Percentiles rank a stretch among this genome's conserved stretches.
phyloP scores from a whole-genome alignment of 1,139 yeast species.

The Diutina neorugosa region DNA sequence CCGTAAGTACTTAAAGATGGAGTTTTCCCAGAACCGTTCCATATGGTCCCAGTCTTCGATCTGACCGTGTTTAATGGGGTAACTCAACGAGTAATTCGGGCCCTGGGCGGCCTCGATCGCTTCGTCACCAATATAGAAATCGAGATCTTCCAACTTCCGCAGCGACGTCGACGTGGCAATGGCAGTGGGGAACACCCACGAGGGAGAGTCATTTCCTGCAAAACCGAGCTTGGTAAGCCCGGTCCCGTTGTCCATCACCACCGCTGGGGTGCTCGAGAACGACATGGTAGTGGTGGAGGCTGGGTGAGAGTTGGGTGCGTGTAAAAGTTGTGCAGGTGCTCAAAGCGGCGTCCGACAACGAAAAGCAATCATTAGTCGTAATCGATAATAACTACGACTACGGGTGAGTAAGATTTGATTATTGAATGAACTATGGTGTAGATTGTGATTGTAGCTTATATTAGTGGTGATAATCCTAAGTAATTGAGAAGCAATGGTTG shows the following conservation, averaged over 20 bases:
- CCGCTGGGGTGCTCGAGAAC: constrained; percentile 74
- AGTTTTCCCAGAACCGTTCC: constrained; percentile 98
- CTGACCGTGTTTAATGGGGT: constrained; percentile 96
- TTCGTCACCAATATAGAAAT: constrained; percentile 91
- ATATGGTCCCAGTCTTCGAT: constrained; percentile 99
- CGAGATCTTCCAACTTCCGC: constrained; percentile 89
- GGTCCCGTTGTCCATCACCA: constrained; percentile 97
- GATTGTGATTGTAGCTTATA: no score
- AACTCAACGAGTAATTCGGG: constrained; percentile 75
- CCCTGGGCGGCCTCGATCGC: constrained; percentile 85
- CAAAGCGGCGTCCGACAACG: background rate
- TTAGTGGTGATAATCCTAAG: no score
- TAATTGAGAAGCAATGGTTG: no score
- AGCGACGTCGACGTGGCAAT: constrained; percentile 65
- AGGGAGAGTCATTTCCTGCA: constrained; percentile 97
- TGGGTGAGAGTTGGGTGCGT: background rate
- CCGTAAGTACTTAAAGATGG: constrained; percentile 88
- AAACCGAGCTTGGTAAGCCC: constrained; percentile 95
- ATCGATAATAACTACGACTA: background rate
- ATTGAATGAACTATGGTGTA: no score
- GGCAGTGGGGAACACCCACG: constrained; percentile 95
- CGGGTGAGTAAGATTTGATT: no score
- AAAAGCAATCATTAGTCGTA: background rate
- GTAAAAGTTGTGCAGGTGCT: background rate
- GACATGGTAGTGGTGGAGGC: constrained; percentile 27